Conservation (phyloP, 164 flowering plant genomes). For the Sextonia rubra region DNA sequence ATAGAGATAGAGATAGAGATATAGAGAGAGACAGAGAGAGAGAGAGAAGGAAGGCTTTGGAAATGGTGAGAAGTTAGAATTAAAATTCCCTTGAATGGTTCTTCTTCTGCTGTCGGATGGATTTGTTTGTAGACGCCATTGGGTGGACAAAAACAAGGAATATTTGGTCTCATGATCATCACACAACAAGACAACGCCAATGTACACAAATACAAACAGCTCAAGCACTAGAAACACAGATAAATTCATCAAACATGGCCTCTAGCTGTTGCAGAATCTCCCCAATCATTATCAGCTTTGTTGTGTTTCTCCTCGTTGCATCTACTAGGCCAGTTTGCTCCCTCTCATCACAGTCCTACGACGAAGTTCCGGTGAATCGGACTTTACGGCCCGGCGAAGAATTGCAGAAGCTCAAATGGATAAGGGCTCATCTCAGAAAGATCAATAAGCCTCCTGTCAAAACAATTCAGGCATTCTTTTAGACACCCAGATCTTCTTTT, state of each 20-base stretch:
- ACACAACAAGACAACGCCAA: conserved; percentile 55
- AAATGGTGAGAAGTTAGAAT: conserved; percentile 20
- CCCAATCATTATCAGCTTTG: conserved; percentile 54
- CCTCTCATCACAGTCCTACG: conserved; percentile 2
- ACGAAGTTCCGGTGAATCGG: conserved; percentile 21
- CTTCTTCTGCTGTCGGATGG: conserved; percentile 27
- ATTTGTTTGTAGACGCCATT: conserved; percentile 36
- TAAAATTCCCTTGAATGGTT: conserved; percentile 13
- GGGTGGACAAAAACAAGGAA: conserved; percentile 30
- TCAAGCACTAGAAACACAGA: conserved; percentile 25
- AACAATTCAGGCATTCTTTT: conserved; percentile 47
- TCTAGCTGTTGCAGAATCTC: conserved; percentile 40
- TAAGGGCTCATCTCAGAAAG: conserved; percentile 56
- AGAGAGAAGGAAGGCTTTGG: conserved; percentile 23
- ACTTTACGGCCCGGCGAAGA: conserved; percentile 58
- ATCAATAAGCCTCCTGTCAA: conserved; percentile 83
- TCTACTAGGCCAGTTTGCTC: conserved; percentile 29
- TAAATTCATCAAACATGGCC: conserved; percentile 37
- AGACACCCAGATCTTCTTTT: conserved; percentile 6
- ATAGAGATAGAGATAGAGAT: conserved; percentile 8
- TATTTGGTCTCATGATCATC: conserved; percentile 23
- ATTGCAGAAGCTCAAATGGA: conserved; percentile 48
- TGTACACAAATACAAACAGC: conserved; percentile 33
- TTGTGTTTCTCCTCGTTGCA: conserved; percentile 45
- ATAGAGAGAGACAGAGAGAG: conserved; percentile 21